Percentiles rank a stretch among this genome's conserved stretches.
Evolutionary conservation across 257 asterid genomes (phyloP).

Genomic region (Salvia splendens): DNA sequence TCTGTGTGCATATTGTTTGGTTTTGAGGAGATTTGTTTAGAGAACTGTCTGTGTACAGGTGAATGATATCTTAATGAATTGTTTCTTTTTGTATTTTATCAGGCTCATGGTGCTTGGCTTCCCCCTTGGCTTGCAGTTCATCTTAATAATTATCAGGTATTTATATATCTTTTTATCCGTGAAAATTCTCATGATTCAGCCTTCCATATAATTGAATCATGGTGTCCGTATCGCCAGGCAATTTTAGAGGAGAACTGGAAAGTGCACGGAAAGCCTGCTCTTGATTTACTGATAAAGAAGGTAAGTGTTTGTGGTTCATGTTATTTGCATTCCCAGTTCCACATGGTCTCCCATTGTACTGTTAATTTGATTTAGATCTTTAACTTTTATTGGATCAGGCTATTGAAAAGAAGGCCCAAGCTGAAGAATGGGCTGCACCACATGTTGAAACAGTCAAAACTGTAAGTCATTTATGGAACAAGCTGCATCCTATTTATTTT

Average conservation of each 20-base stretch:
- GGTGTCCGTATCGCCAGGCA: slow-evolving; percentile 45
- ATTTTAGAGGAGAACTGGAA: slow-evolving; percentile 73
- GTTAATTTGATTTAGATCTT: slow-evolving; percentile 8
- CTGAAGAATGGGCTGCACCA: slow-evolving; percentile 86
- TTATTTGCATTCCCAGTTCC: neutral
- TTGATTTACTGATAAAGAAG: slow-evolving; percentile 59
- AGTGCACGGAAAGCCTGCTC: slow-evolving; percentile 77
- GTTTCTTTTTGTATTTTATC: slow-evolving; percentile 27
- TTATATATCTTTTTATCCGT: neutral
- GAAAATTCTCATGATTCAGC: neutral
- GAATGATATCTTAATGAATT: slow-evolving; percentile 3
- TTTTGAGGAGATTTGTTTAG: slow-evolving; percentile 8
- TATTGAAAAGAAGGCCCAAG: slow-evolving; percentile 71
- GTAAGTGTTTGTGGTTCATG: slow-evolving; percentile 42
- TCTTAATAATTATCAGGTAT: slow-evolving; percentile 55
- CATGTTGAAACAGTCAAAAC: slow-evolving; percentile 72
- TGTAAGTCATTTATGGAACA: slow-evolving; percentile 50
- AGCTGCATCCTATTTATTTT: slow-evolving; percentile 22
- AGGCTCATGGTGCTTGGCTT: slow-evolving; percentile 90
- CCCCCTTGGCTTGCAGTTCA: slow-evolving; percentile 80
- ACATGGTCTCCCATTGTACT: slow-evolving; percentile 26
- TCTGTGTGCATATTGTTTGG: neutral
- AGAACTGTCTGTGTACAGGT: neutral
- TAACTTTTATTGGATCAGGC: slow-evolving; percentile 48
- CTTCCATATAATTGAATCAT: slow-evolving; percentile 22